Conservation (phyloP, 805 yeast species). For the Candida caryicola region DNA sequence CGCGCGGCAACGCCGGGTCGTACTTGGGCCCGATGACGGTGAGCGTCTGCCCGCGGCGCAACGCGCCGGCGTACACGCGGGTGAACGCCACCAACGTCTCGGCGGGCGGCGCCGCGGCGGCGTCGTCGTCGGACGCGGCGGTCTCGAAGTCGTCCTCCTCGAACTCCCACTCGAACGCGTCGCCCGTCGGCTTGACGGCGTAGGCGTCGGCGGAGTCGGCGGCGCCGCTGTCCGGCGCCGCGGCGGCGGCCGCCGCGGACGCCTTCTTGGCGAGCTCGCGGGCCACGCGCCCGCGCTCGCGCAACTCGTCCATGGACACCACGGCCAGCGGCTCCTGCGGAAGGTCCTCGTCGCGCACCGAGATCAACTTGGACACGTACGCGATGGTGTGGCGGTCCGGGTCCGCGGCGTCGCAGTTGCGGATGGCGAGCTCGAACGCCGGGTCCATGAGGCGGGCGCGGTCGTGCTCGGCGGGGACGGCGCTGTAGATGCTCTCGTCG, state of each 20-base stretch:
- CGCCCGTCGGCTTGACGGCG: constrained; percentile 25
- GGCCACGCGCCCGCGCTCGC: constrained; percentile 62
- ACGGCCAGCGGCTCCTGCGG: constrained; percentile 47
- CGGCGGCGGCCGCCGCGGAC: constrained; percentile 44
- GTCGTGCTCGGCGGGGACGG: constrained; percentile 40
- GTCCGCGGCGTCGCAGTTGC: constrained; percentile 63
- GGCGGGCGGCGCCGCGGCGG: constrained; percentile 37
- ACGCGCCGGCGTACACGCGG: constrained; percentile 82
- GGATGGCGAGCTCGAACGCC: constrained; percentile 53
- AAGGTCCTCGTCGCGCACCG: constrained; percentile 77
- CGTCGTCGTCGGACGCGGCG: constrained; percentile 45
- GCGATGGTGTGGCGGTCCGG: constrained; percentile 53
- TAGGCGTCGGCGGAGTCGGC: constrained; percentile 31
- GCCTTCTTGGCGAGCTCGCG: constrained; percentile 68
- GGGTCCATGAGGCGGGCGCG: constrained; percentile 44
- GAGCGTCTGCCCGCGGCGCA: constrained; percentile 70
- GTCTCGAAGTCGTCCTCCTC: constrained; percentile 45
- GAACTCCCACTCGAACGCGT: constrained; percentile 43
- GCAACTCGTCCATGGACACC: constrained; percentile 52
- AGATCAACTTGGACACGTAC: constrained; percentile 84
- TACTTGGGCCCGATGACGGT: constrained; percentile 84
- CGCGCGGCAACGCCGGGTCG: constrained; percentile 52
- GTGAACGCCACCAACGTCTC: constrained; percentile 87
- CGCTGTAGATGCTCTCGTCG: constrained; percentile 38
- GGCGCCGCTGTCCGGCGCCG: constrained; percentile 18